These are phyloP conservation scores for Penicillium canescens DNA, from an alignment of 495 filamentous ascomycete genomes.

Conservation along the genomic window DNA sequence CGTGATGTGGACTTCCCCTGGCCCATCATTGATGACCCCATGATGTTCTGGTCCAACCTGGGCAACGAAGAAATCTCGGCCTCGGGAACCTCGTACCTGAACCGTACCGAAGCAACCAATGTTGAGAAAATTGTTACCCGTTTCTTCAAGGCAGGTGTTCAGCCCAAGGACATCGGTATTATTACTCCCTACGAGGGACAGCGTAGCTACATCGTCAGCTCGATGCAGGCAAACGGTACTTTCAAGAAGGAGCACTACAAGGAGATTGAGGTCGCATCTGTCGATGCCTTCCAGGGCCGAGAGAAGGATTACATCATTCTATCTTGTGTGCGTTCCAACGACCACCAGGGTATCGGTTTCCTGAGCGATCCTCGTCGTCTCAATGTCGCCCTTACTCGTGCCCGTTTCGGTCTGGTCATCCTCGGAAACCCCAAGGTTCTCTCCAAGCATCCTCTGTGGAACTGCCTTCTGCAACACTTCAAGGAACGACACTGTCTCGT, in stretches of 20 bases:
- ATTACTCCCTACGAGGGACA: slow-evolving; percentile 99
- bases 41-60: slow-evolving; percentile 99
- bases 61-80: slow-evolving; percentile 98
- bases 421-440: slow-evolving; percentile 98
- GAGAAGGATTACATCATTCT: slow-evolving; percentile 99
- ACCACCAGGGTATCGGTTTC: slow-evolving; percentile 99
- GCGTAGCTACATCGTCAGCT: slow-evolving; percentile 96
- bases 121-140: slow-evolving; percentile 98
- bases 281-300: slow-evolving; percentile 98
- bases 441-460: slow-evolving; percentile 97
- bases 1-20: slow-evolving; percentile 98
- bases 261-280: slow-evolving; percentile 97
- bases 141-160: slow-evolving; percentile 99
- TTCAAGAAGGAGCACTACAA: slow-evolving; percentile 99
- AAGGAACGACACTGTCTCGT: slow-evolving; percentile 97
- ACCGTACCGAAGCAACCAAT: slow-evolving; percentile 94
- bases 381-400: slow-evolving; percentile 97
- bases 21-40: slow-evolving; percentile 90
- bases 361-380: slow-evolving; percentile 96
- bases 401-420: slow-evolving; percentile 94
- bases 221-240: slow-evolving; percentile 95
- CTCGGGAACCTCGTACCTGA: slow-evolving; percentile 96
- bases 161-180: slow-evolving; percentile 89
- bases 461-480: slow-evolving; percentile 93
- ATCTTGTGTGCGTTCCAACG: slow-evolving; percentile 97